phyloP scores from a whole-genome alignment of 495 filamentous ascomycete genomes.

The Podospora didyma region DNA sequence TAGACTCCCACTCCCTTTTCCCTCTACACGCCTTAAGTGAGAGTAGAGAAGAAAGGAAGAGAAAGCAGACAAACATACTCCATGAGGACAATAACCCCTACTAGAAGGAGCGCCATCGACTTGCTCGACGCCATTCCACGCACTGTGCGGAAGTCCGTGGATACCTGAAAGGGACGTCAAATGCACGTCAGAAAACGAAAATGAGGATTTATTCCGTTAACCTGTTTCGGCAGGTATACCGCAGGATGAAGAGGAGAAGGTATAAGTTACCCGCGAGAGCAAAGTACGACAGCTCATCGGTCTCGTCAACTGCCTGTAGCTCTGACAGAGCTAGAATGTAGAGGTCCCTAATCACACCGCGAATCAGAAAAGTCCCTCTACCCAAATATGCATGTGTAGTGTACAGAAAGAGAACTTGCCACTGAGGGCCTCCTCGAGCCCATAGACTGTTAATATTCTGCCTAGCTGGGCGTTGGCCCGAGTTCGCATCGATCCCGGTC shows the following conservation, averaged over 20 bases:
- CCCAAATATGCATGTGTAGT: too few relatives aligned
- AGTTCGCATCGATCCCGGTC: conserved; percentile 31
- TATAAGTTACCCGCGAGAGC: conserved; percentile 40
- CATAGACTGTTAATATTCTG: conserved; percentile 36
- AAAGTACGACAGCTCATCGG: conserved; percentile 44
- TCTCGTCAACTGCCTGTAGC: conserved; percentile 37
- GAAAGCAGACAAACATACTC: conserved; percentile 29
- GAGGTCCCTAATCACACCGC: conserved; percentile 30
- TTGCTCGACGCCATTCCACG: conserved; percentile 43
- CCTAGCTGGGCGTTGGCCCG: conserved; percentile 30
- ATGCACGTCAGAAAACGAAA: neutral
- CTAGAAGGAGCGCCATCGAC: conserved; percentile 26
- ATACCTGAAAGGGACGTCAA: conserved; percentile 35
- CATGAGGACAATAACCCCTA: conserved; percentile 47
- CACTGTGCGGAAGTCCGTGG: conserved; percentile 45
- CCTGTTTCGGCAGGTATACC: too few relatives aligned
- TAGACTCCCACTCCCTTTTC: too few relatives aligned
- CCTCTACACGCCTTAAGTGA: too few relatives aligned
- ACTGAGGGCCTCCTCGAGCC: conserved; percentile 33
- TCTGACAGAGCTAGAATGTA: conserved; percentile 41
- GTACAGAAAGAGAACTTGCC: too few relatives aligned
- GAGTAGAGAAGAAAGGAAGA: neutral
- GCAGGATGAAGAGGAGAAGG: neutral
- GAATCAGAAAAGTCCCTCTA: conserved; percentile 9
- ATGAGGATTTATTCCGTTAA: too few relatives aligned